These are phyloP conservation scores for Diatrype stigma DNA, from an alignment of 2,329 filamentous ascomycete species.

Conservation along the genomic window DNA sequence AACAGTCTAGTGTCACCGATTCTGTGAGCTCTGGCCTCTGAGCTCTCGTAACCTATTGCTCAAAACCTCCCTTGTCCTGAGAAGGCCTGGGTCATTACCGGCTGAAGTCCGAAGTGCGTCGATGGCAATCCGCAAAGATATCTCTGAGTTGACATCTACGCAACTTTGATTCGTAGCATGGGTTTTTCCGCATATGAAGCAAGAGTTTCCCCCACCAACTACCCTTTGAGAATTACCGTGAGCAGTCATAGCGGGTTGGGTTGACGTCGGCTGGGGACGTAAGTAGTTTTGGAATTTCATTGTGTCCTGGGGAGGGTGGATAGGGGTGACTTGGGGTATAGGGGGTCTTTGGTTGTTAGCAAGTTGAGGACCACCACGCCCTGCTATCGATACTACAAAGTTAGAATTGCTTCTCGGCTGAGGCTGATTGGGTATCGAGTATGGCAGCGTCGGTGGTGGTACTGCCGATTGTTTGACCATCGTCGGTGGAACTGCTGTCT, in stretches of 20 bases:
- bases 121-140: conserved; percentile 24
- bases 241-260: conserved; percentile 6
- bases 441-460: not conserved
- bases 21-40: not conserved
- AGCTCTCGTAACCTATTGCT: conserved; percentile 11
- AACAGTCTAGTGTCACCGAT: not conserved
- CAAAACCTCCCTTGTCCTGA: conserved; percentile 7
- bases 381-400: conserved; percentile 4
- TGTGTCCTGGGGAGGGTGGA: conserved; percentile 1
- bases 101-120: conserved; percentile 19
- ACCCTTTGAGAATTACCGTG: conserved; percentile 2
- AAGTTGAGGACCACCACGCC: not conserved
- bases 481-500: not conserved
- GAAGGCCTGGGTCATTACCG: conserved; percentile 1
- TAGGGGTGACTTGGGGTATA: not conserved
- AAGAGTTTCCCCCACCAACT: conserved; percentile 11
- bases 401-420: conserved; percentile 5
- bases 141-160: conserved; percentile 20
- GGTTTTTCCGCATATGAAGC: conserved; percentile 13
- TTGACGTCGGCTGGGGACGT: conserved; percentile 1
- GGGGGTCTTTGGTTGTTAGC: not conserved
- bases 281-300: not conserved
- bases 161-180: conserved; percentile 15
- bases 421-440: not conserved
- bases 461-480: too few relatives aligned